These are phyloP conservation scores for Globisporangium echinulatum DNA, from an alignment of 352 stramenopile species.

Conservation along the genomic window DNA sequence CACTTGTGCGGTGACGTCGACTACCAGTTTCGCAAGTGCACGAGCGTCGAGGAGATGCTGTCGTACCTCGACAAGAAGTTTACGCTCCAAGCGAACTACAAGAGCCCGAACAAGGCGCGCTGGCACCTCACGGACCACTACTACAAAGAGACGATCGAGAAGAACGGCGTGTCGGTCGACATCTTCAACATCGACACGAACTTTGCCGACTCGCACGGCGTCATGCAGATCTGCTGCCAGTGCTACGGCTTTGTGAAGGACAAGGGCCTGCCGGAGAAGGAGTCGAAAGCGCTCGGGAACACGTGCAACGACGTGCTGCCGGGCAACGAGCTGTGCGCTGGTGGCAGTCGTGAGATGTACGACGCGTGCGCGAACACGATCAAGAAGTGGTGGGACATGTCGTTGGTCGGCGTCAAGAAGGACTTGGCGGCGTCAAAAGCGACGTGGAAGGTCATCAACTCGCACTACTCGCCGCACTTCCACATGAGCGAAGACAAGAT, in stretches of 20 bases:
- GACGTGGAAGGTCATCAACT: constrained; percentile 87
- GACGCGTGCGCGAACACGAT: constrained; percentile 67
- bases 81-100: constrained; percentile 72
- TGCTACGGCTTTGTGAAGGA: constrained; percentile 84
- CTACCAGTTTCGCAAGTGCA: constrained; percentile 81
- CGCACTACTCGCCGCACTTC: constrained; percentile 87
- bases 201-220: constrained; percentile 77
- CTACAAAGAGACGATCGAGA: constrained; percentile 74
- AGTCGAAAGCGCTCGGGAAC: constrained; percentile 48
- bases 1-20: constrained; percentile 84
- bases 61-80: constrained; percentile 84
- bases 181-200: constrained; percentile 89
- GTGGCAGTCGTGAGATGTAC: constrained; percentile 64
- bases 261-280: constrained; percentile 31
- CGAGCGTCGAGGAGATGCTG: constrained; percentile 60
- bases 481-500: constrained; percentile 88
- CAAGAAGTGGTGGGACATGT: constrained; percentile 76
- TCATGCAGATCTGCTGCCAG: constrained; percentile 83
- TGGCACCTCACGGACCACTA: constrained; percentile 83
- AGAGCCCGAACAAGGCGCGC: constrained; percentile 66
- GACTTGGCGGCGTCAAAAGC: constrained; percentile 66
- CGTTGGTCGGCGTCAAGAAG: constrained; percentile 55
- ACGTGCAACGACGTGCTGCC: constrained; percentile 65
- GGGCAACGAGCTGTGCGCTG: constrained; percentile 67
- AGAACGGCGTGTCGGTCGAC: constrained; percentile 78